Evolutionary conservation across 495 filamentous ascomycete species (phyloP).

Genomic region (Aspergillus panamensis): DNA sequence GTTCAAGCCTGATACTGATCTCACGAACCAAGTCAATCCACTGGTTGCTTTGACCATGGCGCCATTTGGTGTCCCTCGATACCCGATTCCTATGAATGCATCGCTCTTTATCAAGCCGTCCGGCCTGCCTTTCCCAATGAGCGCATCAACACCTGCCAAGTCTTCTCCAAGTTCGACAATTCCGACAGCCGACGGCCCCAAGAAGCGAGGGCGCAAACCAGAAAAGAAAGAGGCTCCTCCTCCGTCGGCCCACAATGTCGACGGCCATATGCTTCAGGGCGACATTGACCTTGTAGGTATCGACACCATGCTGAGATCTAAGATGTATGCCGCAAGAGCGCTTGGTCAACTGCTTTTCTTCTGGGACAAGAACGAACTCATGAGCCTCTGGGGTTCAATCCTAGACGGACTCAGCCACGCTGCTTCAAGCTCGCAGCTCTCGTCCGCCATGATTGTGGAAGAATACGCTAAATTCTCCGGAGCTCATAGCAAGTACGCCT

Average conservation of each 20-base stretch:
- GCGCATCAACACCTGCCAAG: conserved; percentile 49
- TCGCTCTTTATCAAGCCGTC: conserved; percentile 89
- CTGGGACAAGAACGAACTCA: conserved; percentile 44
- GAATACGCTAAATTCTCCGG: conserved; percentile 64
- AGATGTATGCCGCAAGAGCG: conserved; percentile 78
- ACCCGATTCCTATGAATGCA: conserved; percentile 86
- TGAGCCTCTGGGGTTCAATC: conserved; percentile 48
- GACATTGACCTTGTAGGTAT: conserved; percentile 91
- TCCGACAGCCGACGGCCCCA: conserved; percentile 25
- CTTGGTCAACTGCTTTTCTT: conserved; percentile 56
- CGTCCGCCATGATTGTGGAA: conserved; percentile 79
- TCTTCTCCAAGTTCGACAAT: conserved; percentile 51
- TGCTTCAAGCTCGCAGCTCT: conserved; percentile 80
- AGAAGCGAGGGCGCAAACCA: conserved; percentile 75
- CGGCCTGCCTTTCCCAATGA: conserved; percentile 69
- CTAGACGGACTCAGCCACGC: conserved; percentile 61
- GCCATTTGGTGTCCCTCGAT: conserved; percentile 84
- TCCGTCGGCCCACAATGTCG: conserved; percentile 80
- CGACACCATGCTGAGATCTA: conserved; percentile 83
- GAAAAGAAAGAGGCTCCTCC: conserved; percentile 74
- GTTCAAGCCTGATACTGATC: conserved; percentile 62
- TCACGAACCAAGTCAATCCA: conserved; percentile 60
- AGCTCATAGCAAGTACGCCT: conserved; percentile 43
- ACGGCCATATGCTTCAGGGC: conserved; percentile 95
- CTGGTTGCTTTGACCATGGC: conserved; percentile 77